Percentiles rank a stretch among this genome's conserved stretches.
Conservation (phyloP, 805 yeast species). For the Clavispora carvajalis region DNA sequence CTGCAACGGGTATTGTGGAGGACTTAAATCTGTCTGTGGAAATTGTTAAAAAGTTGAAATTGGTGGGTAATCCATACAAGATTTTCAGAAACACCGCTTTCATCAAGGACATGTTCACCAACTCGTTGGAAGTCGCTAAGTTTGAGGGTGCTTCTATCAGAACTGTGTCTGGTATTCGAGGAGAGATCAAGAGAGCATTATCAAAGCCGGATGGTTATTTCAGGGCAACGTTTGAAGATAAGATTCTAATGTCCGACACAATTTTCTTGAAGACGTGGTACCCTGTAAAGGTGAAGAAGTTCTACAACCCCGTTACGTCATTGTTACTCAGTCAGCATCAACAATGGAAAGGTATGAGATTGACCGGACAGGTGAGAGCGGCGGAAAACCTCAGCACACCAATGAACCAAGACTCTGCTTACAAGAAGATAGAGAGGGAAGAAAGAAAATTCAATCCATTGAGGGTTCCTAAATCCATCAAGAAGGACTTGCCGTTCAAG, state of each 20-base stretch:
- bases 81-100: conserved; percentile 95
- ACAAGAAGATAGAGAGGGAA: conserved; percentile 71
- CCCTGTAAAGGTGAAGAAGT: conserved; percentile 84
- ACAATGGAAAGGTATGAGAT: conserved; percentile 94
- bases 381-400: conserved; percentile 65
- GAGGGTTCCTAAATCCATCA: conserved; percentile 76
- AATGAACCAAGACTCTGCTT: conserved; percentile 43
- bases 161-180: conserved; percentile 95
- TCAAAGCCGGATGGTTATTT: conserved; percentile 92
- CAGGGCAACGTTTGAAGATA: conserved; percentile 97
- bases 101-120: conserved; percentile 91
- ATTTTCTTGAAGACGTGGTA: conserved; percentile 93
- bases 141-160: conserved; percentile 97
- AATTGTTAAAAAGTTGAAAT: conserved; percentile 90
- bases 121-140: conserved; percentile 91
- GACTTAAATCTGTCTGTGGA: conserved; percentile 88
- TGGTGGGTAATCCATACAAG: conserved; percentile 93
- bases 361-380: conserved; percentile 91
- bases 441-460: conserved; percentile 85
- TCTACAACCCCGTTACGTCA: conserved; percentile 95
- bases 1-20: conserved; percentile 95
- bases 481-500: conserved; percentile 78
- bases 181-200: conserved; percentile 93
- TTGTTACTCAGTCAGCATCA: conserved; percentile 68
- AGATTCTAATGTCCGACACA: conserved; percentile 83